phyloP scores from a whole-genome alignment of 2,329 filamentous ascomycete genomes.

The Albophoma yamanashiensis region DNA sequence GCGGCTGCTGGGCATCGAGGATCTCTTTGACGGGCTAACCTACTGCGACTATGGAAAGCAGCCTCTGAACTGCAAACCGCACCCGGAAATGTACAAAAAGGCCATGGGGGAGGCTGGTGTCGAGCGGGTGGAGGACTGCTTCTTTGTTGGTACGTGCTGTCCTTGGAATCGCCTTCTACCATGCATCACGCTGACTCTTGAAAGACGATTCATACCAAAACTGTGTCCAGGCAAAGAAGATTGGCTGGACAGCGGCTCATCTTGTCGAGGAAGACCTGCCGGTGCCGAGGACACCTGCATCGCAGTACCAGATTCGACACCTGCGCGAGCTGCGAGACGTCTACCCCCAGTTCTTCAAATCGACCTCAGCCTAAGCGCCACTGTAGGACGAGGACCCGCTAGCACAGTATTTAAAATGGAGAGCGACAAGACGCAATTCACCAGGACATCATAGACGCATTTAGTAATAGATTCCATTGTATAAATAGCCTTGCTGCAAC shows the following conservation, averaged over 20 bases:
- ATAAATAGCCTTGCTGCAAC: neutral
- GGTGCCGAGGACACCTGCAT: conserved; percentile 52
- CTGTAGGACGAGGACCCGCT: neutral
- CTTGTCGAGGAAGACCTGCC: conserved; percentile 68
- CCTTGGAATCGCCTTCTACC: neutral
- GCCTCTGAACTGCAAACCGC: conserved; percentile 79
- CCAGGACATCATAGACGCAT: neutral
- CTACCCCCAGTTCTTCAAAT: conserved; percentile 83
- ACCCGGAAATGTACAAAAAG: conserved; percentile 72
- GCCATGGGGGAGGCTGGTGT: conserved; percentile 79
- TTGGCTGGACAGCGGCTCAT: conserved; percentile 83
- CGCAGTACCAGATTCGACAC: conserved; percentile 63
- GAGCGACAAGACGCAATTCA: neutral
- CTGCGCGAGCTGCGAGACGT: conserved; percentile 64
- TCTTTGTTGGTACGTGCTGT: conserved; percentile 71
- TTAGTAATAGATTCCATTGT: neutral
- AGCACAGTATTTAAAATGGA: neutral
- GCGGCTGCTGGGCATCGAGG: conserved; percentile 67
- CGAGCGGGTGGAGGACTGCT: conserved; percentile 60
- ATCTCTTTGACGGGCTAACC: conserved; percentile 89
- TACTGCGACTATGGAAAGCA: conserved; percentile 77
- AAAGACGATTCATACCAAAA: conserved; percentile 82
- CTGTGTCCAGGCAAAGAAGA: conserved; percentile 61
- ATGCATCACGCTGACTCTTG: neutral
- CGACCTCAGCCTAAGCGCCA: conserved; percentile 9